These are phyloP conservation scores for Erigeron canadensis DNA, from an alignment of 129 eudicot genomes.

Conservation along the genomic window DNA sequence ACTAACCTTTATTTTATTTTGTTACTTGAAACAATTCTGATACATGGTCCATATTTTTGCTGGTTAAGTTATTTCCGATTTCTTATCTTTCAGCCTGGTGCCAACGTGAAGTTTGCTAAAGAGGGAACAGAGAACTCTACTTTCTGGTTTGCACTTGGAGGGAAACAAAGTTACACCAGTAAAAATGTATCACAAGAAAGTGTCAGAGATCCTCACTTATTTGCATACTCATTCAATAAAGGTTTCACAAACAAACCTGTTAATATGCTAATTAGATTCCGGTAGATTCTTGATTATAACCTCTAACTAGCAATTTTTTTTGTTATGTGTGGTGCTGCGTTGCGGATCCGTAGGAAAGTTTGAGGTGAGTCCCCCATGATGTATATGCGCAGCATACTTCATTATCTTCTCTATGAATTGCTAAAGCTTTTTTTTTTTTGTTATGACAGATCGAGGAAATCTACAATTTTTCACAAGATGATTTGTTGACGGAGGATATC, in stretches of 20 bases:
- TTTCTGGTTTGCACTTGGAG: constrained; percentile 96
- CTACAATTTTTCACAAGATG: constrained; percentile 96
- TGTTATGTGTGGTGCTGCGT: constrained; percentile 30
- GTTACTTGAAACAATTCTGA: background rate
- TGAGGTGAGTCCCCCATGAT: constrained; percentile 52
- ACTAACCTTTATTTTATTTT: background rate
- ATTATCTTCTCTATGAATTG: background rate
- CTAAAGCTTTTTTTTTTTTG: background rate
- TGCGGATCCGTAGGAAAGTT: constrained; percentile 68
- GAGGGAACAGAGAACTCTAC: constrained; percentile 98
- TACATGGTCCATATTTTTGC: background rate
- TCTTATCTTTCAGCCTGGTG: constrained; percentile 64
- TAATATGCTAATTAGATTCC: background rate
- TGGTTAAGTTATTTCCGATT: background rate
- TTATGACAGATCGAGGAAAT: constrained; percentile 74
- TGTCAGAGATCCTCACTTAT: constrained; percentile 88
- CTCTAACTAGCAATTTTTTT: constrained; percentile 36
- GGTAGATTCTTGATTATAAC: background rate
- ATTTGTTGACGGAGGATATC: constrained; percentile 88
- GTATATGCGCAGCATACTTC: background rate
- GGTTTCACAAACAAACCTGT: constrained; percentile 30
- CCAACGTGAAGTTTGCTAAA: constrained; percentile 68
- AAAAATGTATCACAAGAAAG: constrained; percentile 68
- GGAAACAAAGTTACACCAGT: constrained; percentile 85
- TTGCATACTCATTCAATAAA: constrained; percentile 61